Evolutionary conservation across 805 yeast species (phyloP).

Genomic region (Debaryomyces hansenii): DNA sequence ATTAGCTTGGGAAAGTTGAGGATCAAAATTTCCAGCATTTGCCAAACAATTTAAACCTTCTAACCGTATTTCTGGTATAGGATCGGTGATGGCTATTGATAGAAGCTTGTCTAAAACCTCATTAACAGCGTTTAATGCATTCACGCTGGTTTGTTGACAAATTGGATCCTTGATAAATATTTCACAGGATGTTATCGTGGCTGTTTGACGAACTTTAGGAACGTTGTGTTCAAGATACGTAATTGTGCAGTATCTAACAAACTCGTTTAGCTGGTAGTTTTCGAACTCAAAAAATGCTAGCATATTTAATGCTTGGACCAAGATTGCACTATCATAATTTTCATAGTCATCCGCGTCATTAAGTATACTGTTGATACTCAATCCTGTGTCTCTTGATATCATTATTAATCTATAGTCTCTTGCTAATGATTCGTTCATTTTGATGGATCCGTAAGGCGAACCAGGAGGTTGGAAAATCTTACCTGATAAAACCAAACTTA

Average conservation of each 20-base stretch:
- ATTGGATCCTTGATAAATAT: slow-evolving; percentile 78
- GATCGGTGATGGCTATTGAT: slow-evolving; percentile 84
- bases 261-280: slow-evolving; percentile 77
- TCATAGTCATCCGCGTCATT: slow-evolving; percentile 32
- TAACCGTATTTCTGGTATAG: slow-evolving; percentile 78
- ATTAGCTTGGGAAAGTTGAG: slow-evolving; percentile 92
- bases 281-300: slow-evolving; percentile 72
- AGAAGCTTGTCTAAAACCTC: slow-evolving; percentile 80
- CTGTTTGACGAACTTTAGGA: slow-evolving; percentile 76
- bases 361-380: slow-evolving; percentile 33
- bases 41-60: slow-evolving; percentile 70
- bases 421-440: slow-evolving; percentile 65
- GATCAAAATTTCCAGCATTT: slow-evolving; percentile 70
- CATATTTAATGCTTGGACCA: slow-evolving; percentile 79
- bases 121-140: slow-evolving; percentile 78
- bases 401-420: slow-evolving; percentile 74
- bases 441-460: slow-evolving; percentile 65
- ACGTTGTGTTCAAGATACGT: slow-evolving; percentile 79
- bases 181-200: slow-evolving; percentile 80
- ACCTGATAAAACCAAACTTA: slow-evolving; percentile 80
- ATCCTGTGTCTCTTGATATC: slow-evolving; percentile 67
- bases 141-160: slow-evolving; percentile 77
- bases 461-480: slow-evolving; percentile 82
- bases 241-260: slow-evolving; percentile 82
- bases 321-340: slow-evolving; percentile 43